Percentiles rank a stretch among this genome's conserved stretches.
Evolutionary conservation across 1,139 yeast genomes (phyloP).

Genomic region (Pichia sp.): DNA sequence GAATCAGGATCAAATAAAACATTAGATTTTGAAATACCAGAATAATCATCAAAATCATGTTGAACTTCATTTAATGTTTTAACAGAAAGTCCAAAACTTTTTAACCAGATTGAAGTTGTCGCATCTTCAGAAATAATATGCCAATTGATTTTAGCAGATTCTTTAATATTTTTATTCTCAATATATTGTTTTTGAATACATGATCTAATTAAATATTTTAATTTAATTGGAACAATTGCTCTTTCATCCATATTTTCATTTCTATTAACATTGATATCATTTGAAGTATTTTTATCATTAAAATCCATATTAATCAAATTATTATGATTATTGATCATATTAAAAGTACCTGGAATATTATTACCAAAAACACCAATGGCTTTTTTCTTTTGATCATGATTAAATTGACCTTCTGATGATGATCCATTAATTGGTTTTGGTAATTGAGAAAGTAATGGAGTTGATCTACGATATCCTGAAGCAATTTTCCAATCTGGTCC

Average conservation of each 20-base stretch:
- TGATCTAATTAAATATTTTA: conserved; percentile 44
- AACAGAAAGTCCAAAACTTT: conserved; percentile 47
- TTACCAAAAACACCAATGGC: conserved; percentile 22
- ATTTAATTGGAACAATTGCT: conserved; percentile 45
- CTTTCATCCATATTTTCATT: conserved; percentile 17
- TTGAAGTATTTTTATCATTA: not conserved
- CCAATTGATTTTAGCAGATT: conserved; percentile 36
- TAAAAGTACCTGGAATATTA: conserved; percentile 17
- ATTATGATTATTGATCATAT: conserved; percentile 5
- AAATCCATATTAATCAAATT: not conserved
- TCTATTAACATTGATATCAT: not conserved
- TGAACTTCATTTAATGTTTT: conserved; percentile 51
- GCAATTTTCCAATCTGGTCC: conserved; percentile 50
- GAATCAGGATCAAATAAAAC: conserved; percentile 13
- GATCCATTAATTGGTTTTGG: conserved; percentile 29
- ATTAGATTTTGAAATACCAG: conserved; percentile 3
- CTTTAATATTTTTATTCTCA: conserved; percentile 27
- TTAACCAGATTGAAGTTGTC: conserved; percentile 48
- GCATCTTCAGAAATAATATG: conserved; percentile 50
- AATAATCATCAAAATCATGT: conserved; percentile 14
- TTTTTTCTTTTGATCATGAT: conserved; percentile 10
- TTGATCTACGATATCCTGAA: conserved; percentile 36
- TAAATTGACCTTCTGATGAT: conserved; percentile 12
- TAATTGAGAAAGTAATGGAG: conserved; percentile 43
- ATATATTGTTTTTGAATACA: conserved; percentile 42